phyloP scores from a whole-genome alignment of 139 green algal species.

The Nannochloris sp. region DNA sequence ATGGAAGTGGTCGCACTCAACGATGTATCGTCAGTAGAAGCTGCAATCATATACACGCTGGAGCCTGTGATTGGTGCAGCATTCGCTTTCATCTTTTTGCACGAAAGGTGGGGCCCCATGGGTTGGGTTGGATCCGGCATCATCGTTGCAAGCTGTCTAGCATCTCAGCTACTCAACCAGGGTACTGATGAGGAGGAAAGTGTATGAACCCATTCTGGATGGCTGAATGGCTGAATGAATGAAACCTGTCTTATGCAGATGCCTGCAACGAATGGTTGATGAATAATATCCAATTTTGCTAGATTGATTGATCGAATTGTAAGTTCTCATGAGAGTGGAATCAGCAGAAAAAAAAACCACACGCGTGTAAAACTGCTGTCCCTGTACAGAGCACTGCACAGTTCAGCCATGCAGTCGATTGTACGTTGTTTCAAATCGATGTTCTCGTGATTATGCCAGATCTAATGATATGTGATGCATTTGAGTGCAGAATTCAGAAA shows the following conservation, averaged over 20 bases:
- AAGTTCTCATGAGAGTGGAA: background rate
- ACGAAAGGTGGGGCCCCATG: constrained; percentile 50
- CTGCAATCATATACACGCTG: constrained; percentile 58
- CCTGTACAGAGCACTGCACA: background rate
- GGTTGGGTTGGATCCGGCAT: constrained; percentile 50
- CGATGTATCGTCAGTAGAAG: constrained; percentile 46
- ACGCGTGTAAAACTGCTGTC: too few species aligned
- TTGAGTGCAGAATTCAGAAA: constrained; percentile 75
- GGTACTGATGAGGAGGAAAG: too few species aligned
- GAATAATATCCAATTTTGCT: too few species aligned
- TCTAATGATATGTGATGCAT: background rate
- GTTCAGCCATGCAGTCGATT: background rate
- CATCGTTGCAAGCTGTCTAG: constrained; percentile 40
- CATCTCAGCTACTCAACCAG: too few species aligned
- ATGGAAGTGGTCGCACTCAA: constrained; percentile 64
- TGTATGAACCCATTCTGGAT: too few species aligned
- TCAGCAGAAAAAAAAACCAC: too few species aligned
- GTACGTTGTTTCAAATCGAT: background rate
- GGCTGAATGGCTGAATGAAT: too few species aligned
- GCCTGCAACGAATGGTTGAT: too few species aligned
- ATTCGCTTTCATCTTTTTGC: constrained; percentile 46
- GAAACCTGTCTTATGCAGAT: too few species aligned
- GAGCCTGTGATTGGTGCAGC: constrained; percentile 53
- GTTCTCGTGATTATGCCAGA: background rate
- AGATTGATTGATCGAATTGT: constrained; percentile 4